Base-by-base conservation (phyloP, 179 eudicot genomes). In the Beta lomatogona region DNA sequence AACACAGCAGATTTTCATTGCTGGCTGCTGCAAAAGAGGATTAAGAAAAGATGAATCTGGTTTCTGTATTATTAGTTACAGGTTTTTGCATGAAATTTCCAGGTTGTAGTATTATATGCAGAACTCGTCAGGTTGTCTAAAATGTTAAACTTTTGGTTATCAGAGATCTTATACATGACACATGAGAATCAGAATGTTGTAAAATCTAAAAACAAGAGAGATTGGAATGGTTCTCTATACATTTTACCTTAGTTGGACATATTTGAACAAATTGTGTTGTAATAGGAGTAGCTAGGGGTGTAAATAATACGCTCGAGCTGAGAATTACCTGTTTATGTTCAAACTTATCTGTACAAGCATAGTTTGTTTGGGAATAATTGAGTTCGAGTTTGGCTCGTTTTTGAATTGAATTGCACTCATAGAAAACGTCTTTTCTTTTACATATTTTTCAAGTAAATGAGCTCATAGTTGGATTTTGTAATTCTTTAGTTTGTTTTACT, bases 21-120 rank as follows among this genome's bases (percentile, higher is more conserved):
- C 92, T 92, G 36, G 87, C 87, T 72, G 76, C 84, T 73, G 64
- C 78, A 48, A 86, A 69, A 63, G 85, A 81, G 41, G 82, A 76
- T 36, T 81, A 77, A 73, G 75, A n/a, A 15, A 22, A 21, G 12
- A 75, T 70, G 36, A 64, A 18, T 36, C 13, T 22, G 31, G 36
- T 54, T 41, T 75, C 4, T 73, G 67, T 66, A 54, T 45, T 28
- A 16, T 64, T 64, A 41, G 21, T 52, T 74, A 64, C 48, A 55
- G 66, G 55, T 52, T 54, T 9, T 22, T 31, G 52, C 36, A 3
- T 7, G 50, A 3, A 21, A 48, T 22, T 1, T 9, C 2, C 22
- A 71, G 58, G 82, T 36, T 71, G 69, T 45, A 44, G 9, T 44
- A 54, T 3, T 12, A 31, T 16, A 57, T 21, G 25, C 13, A 80